These are phyloP conservation scores for Paecilomyces formosus DNA, from an alignment of 2,329 filamentous ascomycete genomes.

Conservation along the genomic window DNA sequence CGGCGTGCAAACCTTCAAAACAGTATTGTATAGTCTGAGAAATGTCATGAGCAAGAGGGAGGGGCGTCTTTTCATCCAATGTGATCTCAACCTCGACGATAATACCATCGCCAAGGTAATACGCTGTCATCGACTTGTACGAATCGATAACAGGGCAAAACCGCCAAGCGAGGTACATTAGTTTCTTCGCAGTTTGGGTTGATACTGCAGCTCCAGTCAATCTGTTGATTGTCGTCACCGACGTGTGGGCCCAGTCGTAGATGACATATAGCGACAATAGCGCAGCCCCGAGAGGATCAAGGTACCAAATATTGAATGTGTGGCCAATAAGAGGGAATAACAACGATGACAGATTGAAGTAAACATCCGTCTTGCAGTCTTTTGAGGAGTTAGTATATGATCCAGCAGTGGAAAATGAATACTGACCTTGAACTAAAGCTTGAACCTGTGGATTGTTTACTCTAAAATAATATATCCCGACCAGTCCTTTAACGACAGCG, in stretches of 20 bases:
- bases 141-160: neutral
- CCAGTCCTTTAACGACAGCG: neutral
- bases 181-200: neutral
- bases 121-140: slow-evolving; percentile 1
- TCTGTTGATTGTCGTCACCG: neutral
- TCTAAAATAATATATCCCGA: neutral
- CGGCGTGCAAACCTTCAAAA: neutral
- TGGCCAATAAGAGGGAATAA: neutral
- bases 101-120: neutral
- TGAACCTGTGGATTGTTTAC: neutral
- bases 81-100: neutral
- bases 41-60: neutral
- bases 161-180: neutral
- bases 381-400: neutral
- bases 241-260: neutral
- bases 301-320: neutral
- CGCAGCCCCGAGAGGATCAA: neutral
- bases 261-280: neutral
- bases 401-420: neutral
- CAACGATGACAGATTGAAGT: neutral
- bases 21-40: neutral
- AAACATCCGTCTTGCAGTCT: neutral
- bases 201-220: neutral
- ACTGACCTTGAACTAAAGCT: neutral
- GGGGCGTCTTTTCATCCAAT: neutral